These are phyloP conservation scores for Arabis alpina DNA, from an alignment of 345 rosid species.

Conservation along the genomic window DNA sequence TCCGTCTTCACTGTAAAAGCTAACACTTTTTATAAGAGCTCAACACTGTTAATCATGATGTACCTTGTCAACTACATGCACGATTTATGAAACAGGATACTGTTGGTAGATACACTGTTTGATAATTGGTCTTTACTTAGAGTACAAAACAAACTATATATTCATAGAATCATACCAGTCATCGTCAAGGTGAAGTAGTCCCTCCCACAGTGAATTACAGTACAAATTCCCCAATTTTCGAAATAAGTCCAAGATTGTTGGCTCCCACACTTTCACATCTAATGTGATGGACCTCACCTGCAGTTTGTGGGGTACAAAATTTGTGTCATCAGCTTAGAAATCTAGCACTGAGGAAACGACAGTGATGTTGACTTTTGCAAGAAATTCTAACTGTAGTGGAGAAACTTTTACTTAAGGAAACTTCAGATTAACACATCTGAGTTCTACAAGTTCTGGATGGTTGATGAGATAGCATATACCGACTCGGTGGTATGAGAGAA, in stretches of 20 bases:
- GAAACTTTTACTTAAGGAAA: no score
- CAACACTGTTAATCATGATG: no score
- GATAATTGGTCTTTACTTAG: background rate
- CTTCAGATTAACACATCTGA: no score
- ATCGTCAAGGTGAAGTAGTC: constrained; percentile 51
- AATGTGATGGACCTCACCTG: constrained; percentile 89
- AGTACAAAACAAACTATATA: constrained; percentile 1
- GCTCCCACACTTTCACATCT: constrained; percentile 96
- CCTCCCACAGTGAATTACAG: constrained; percentile 94
- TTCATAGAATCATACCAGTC: constrained; percentile 53
- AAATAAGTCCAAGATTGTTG: constrained; percentile 77
- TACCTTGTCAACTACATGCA: constrained; percentile 28
- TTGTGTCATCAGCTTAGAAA: constrained; percentile 19
- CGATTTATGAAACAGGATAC: constrained; percentile 15
- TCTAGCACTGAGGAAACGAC: no score
- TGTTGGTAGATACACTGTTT: constrained; percentile 11
- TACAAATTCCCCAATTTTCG: constrained; percentile 72
- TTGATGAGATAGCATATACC: no score
- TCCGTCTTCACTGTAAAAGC: constrained; percentile 53
- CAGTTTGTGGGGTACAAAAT: constrained; percentile 39
- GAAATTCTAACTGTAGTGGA: no score
- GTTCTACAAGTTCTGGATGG: no score
- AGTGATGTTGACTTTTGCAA: no score
- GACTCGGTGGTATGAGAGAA: no score
- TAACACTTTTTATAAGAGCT: background rate